phyloP scores from a whole-genome alignment of 2,329 filamentous ascomycete genomes.

The Scedosporium boydii region DNA sequence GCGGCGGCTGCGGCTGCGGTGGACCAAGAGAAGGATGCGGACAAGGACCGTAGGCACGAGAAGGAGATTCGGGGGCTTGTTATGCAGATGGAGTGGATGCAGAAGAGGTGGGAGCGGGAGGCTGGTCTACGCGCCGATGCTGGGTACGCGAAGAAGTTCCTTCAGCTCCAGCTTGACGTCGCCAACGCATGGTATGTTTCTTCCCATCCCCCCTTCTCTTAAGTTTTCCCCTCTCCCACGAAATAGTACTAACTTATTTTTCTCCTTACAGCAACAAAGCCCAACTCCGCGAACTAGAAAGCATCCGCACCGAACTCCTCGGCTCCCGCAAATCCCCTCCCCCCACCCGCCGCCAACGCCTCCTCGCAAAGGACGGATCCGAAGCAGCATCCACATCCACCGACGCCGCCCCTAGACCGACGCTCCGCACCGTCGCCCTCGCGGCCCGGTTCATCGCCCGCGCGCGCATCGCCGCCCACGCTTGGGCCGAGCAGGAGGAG shows the following conservation, averaged over 20 bases:
- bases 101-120: slow-evolving; percentile 72
- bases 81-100: slow-evolving; percentile 86
- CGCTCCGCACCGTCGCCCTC: slow-evolving; percentile 33
- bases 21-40: not conserved
- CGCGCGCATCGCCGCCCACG: slow-evolving; percentile 34
- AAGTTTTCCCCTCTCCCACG: not conserved
- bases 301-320: slow-evolving; percentile 51
- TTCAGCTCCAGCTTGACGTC: slow-evolving; percentile 69
- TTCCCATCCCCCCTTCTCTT: not conserved
- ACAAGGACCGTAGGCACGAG: slow-evolving; percentile 38
- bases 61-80: slow-evolving; percentile 73
- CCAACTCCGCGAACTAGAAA: slow-evolving; percentile 74
- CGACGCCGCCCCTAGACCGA: slow-evolving; percentile 7
- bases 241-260: slow-evolving; percentile 6
- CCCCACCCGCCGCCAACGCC: not conserved
- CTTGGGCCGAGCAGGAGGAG: slow-evolving; percentile 43
- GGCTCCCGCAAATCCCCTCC: slow-evolving; percentile 23
- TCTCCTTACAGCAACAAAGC: slow-evolving; percentile 66
- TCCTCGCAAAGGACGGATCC: slow-evolving; percentile 2
- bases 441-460: slow-evolving; percentile 45
- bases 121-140: slow-evolving; percentile 70
- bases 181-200: slow-evolving; percentile 79
- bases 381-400: slow-evolving; percentile 3
- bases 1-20: not conserved
- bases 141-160: slow-evolving; percentile 78